A percentile compares a stretch with the other conserved stretches of the same genome.
Conservation (phyloP, 73 alveolate species). For the Paramecium biaurelia region DNA sequence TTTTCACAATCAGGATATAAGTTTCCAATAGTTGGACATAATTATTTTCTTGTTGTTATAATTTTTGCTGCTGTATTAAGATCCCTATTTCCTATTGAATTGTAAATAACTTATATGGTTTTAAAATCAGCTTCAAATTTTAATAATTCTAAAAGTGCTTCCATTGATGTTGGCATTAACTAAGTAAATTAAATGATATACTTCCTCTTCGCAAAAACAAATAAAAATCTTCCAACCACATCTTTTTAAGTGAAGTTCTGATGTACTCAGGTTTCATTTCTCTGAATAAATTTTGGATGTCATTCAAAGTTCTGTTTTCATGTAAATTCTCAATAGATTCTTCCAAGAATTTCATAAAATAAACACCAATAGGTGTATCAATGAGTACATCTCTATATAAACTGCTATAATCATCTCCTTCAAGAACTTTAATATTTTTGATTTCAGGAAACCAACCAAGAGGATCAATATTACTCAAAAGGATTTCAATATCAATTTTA, state of each 20-base stretch:
- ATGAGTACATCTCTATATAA: constrained; percentile 95
- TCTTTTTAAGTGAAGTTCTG: constrained; percentile 66
- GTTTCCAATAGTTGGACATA: constrained; percentile 91
- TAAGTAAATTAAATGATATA: not conserved
- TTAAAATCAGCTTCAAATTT: constrained; percentile 97
- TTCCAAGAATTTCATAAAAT: constrained; percentile 94
- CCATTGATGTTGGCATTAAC: constrained; percentile 67
- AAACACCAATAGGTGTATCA: constrained; percentile 97
- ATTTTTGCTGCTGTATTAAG: constrained; percentile 81
- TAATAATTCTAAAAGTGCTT: constrained; percentile 87
- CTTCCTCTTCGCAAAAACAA: constrained; percentile 85
- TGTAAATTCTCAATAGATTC: constrained; percentile 80
- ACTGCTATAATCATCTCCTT: constrained; percentile 93
- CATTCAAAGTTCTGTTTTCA: constrained; percentile 69
- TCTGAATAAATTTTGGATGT: constrained; percentile 55
- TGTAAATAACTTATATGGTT: constrained; percentile 94
- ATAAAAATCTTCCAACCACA: constrained; percentile 98
- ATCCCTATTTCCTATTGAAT: constrained; percentile 84
- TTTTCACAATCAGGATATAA: constrained; percentile 93
- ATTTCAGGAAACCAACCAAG: constrained; percentile 98
- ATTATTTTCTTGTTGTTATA: constrained; percentile 88
- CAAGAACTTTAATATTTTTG: constrained; percentile 91
- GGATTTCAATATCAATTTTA: constrained; percentile 73
- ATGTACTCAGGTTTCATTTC: constrained; percentile 70
- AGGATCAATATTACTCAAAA: constrained; percentile 92